These are phyloP conservation scores for Plasmodium falciparum DNA, from an alignment of 169 alveolate genomes.

Conservation along the genomic window DNA sequence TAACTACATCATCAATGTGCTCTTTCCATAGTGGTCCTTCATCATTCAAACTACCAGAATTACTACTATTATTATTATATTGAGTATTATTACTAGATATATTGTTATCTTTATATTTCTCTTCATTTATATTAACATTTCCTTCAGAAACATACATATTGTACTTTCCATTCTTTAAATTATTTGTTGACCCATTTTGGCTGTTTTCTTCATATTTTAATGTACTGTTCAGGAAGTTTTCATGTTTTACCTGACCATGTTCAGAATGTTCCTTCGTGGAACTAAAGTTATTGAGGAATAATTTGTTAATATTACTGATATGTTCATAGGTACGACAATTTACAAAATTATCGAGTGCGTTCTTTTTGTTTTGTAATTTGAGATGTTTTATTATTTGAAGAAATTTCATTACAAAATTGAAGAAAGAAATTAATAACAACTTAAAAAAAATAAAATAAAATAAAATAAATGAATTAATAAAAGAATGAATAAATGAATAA, in stretches of 20 bases:
- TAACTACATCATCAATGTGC: conserved; percentile 5
- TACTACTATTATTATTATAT: not conserved
- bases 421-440: not conserved
- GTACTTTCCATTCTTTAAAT: not conserved
- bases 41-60: not conserved
- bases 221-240: not conserved
- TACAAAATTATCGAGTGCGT: not conserved
- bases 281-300: not conserved
- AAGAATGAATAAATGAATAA: not conserved
- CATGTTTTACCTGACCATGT: not conserved
- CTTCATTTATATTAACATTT: not conserved
- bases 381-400: conserved; percentile 21
- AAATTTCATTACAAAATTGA: conserved; percentile 19
- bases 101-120: not conserved
- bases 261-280: not conserved
- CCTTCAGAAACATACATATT: not conserved
- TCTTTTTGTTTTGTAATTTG: conserved; percentile 19
- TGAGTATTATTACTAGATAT: not conserved
- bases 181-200: not conserved
- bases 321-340: conserved; percentile 9
- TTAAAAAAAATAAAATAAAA: conserved; percentile 2
- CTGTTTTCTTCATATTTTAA: not conserved
- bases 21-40: not conserved
- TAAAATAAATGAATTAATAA: not conserved
- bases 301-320: conserved; percentile 12